Base-by-base conservation (phyloP, 345 rosid genomes). In the Lagerstroemia speciosa region DNA sequence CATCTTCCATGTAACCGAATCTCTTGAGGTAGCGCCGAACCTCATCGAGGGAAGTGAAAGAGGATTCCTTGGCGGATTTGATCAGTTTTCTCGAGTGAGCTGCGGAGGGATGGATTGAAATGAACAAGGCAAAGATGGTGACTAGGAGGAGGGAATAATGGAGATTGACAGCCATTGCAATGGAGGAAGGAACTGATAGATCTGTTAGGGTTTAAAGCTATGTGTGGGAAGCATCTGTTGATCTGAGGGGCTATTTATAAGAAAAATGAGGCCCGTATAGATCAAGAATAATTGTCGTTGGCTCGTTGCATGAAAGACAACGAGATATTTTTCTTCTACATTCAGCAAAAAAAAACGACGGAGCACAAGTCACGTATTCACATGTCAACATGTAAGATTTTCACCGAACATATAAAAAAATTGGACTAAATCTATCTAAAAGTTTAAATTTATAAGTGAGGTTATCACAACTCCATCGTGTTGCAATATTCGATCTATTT, bases 1-100 rank as follows among this genome's bases (percentile, higher is more conserved):
- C n/a, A n/a, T n/a, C 2, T 53, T 29, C 61, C 62, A 58, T 27
- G 70, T 74, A 78, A 26, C 81, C 78, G 33, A 67, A 72, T 22
- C 55, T 27, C 50, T 61, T 33, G 11, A 74, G 70, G 53, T 70
- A 74, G 8, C 57, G n/a, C 46, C 68, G 74, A 52, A 68, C 68
- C 26, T 46, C 53, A 9, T 41, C 19, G 29, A 26, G 61, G 65
- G 41, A 36, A 69, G 64, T 19, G 9, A 58, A 55, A 37, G 0
- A 50, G 37, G 40, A 17, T n/a, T 43, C 15, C 27, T n/a, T 6
- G 8, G 43, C 5, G 33, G 52, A 65, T 29, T 40, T 40, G 10
- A 19, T 7, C 8, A 64, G 16, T 41, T 24, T 65, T 40, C 67
- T 24, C 11, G 67, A 24, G 27, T 40, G 67, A 26, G 50, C 31